Percentiles rank a stretch among this genome's conserved stretches.
phyloP scores from a whole-genome alignment of 75 land plant genomes.

The Chamaecyparis obtusa region DNA sequence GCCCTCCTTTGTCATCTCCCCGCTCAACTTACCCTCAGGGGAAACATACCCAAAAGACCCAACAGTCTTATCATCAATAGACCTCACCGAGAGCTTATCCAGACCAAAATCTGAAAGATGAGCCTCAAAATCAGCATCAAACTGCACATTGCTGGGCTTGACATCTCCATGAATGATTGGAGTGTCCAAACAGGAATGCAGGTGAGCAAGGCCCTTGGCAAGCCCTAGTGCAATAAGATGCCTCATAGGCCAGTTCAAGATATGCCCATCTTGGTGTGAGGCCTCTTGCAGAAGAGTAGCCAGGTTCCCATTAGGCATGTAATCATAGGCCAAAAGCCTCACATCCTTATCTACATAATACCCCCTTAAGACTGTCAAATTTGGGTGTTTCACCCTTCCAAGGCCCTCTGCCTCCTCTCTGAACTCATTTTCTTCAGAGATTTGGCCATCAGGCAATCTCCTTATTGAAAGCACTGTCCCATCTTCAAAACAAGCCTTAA shows the following conservation, averaged over 20 bases:
- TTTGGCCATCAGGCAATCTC: slow-evolving; percentile 59
- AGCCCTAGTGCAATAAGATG: slow-evolving; percentile 96
- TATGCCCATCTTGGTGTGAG: slow-evolving; percentile 90
- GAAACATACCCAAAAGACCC: slow-evolving; percentile 77
- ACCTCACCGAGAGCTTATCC: slow-evolving; percentile 51
- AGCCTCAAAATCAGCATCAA: slow-evolving; percentile 98
- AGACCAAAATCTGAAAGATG: slow-evolving; percentile 94
- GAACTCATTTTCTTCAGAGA: slow-evolving; percentile 59
- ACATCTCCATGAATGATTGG: slow-evolving; percentile 91
- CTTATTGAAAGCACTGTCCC: slow-evolving; percentile 86
- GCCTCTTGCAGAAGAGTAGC: slow-evolving; percentile 95
- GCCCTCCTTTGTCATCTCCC: slow-evolving; percentile 63
- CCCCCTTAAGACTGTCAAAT: slow-evolving; percentile 87
- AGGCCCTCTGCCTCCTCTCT: slow-evolving; percentile 82
- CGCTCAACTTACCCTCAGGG: slow-evolving; percentile 69
- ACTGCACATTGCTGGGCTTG: slow-evolving; percentile 82
- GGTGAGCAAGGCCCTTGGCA: slow-evolving; percentile 87
- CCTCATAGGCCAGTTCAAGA: slow-evolving; percentile 98
- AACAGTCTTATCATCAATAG: slow-evolving; percentile 43
- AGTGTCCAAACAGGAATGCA: slow-evolving; percentile 40
- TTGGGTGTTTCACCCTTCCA: slow-evolving; percentile 86
- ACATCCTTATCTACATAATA: slow-evolving; percentile 74
- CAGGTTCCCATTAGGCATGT: slow-evolving; percentile 99
- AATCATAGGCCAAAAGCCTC: slow-evolving; percentile 81
- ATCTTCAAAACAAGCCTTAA: slow-evolving; percentile 85